A percentile compares a stretch with the other conserved stretches of the same genome.
phyloP scores from a whole-genome alignment of 139 green algal species.

The Parachlorella kessleri region DNA sequence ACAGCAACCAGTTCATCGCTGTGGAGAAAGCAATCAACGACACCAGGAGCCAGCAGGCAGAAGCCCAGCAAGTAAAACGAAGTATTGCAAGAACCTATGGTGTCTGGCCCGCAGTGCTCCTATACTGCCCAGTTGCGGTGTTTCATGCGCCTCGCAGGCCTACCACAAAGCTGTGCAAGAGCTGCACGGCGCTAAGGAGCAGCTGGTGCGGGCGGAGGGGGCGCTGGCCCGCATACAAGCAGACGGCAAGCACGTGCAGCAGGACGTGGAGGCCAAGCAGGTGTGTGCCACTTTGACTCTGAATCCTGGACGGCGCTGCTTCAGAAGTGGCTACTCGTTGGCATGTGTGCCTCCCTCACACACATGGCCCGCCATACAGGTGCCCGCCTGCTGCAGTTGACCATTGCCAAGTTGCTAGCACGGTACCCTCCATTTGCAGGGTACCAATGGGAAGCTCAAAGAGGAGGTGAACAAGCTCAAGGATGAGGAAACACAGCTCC shows the following conservation, averaged over 20 bases:
- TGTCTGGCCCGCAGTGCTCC: too few species aligned
- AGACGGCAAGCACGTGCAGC: not conserved
- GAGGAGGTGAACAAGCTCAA: not conserved
- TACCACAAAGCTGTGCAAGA: not conserved
- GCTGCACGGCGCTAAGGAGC: not conserved
- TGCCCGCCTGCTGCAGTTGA: conserved; percentile 10
- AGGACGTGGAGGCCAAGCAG: not conserved
- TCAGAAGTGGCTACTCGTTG: too few species aligned
- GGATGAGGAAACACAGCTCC: not conserved
- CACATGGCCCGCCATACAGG: conserved; percentile 29
- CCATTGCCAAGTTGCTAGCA: not conserved
- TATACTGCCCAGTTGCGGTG: too few species aligned
- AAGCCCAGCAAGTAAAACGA: too few species aligned
- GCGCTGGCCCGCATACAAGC: not conserved
- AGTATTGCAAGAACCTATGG: too few species aligned
- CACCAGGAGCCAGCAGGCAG: too few species aligned
- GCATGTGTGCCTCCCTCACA: too few species aligned
- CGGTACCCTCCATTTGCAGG: not conserved
- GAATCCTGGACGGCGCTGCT: too few species aligned
- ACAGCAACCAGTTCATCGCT: conserved; percentile 10
- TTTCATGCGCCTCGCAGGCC: not conserved
- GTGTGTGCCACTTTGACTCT: not conserved
- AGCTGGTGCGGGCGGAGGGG: not conserved
- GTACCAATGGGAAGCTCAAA: not conserved
- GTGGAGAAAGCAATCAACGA: too few species aligned